These are phyloP conservation scores for Pleurotus tuoliensis DNA, from an alignment of 768 basidiomycete genomes.

Conservation along the genomic window DNA sequence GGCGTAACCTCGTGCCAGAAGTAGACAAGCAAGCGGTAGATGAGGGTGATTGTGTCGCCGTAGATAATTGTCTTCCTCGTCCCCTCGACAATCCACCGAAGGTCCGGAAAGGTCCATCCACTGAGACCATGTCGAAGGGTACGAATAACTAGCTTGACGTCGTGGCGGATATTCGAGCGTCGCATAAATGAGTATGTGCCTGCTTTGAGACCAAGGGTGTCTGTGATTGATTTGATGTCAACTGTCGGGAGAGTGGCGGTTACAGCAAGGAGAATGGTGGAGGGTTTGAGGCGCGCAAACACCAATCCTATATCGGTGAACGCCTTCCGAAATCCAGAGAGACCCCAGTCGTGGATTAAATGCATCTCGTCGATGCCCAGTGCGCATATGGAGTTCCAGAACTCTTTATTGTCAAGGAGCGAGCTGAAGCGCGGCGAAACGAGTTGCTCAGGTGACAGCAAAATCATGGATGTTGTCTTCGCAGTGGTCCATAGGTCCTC, in stretches of 20 bases:
- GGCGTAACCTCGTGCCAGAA: slow-evolving; percentile 12
- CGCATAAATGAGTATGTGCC: slow-evolving; percentile 12
- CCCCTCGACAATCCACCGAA: slow-evolving; percentile 21
- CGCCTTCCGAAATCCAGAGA: slow-evolving; percentile 14
- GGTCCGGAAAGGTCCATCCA: slow-evolving; percentile 17
- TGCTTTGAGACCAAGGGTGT: slow-evolving; percentile 15
- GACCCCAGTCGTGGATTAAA: slow-evolving; percentile 20
- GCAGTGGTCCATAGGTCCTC: slow-evolving; percentile 16
- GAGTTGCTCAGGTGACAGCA: slow-evolving; percentile 22
- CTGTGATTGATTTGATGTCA: slow-evolving; percentile 11
- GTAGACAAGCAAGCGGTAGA: slow-evolving; percentile 17
- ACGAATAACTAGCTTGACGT: slow-evolving; percentile 20
- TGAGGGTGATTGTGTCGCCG: slow-evolving; percentile 20
- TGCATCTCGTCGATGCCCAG: slow-evolving; percentile 25
- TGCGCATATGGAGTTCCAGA: slow-evolving; percentile 16
- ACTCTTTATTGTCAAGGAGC: slow-evolving; percentile 14
- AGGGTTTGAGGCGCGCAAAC: background rate
- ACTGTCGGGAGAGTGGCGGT: background rate
- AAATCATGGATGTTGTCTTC: slow-evolving; percentile 10
- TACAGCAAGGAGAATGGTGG: background rate
- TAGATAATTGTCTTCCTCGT: slow-evolving; percentile 22
- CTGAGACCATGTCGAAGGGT: slow-evolving; percentile 14
- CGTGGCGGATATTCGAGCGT: slow-evolving; percentile 20
- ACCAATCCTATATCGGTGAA: slow-evolving; percentile 10
- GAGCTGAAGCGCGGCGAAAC: slow-evolving; percentile 13